Evolutionary conservation across 2,329 filamentous ascomycete genomes (phyloP), one percentile per base, ranked within the genome.

Genomic region (Trichoderma sp.): DNA sequence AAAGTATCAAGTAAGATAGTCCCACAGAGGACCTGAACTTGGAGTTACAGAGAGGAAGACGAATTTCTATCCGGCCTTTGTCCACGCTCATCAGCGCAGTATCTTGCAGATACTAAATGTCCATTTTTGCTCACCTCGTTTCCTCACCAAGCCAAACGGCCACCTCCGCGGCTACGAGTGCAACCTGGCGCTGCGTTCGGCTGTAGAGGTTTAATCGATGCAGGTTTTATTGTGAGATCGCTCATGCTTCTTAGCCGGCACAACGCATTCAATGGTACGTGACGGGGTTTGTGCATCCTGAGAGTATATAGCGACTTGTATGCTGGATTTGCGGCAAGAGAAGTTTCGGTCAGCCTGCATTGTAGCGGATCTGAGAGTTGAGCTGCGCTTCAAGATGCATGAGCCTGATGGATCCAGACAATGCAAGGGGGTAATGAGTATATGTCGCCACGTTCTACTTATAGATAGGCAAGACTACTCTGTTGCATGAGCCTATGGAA

Each of bases 171-270:
- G 21, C 55, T 16, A 37, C 59, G 16, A 52, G 64, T 67, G 55
- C 55, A 8, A 67, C 55, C 21, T 67, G 21, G 64, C 55, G 64
- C 64, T 52, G 27, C 53, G 37, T 57, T 66, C 37, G 37, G 62
- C 29, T 66, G n/a, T 49, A 13, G 19, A 66, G 19, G 62, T 57
- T 53, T 57, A 37, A 49, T 66, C 37, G 37, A 66, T 58, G 14
- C 53, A 57, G 21, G 37, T 67, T 11, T 40, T 40, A 67, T 67
- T 55, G 37, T 52, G 40, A 67, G 64, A 58, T 67, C 55, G 53
- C 11, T 40, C 40, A 49, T 35, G 29, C 40, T 52, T 31, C n/a
- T 67, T 16, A 37, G 16, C 29, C 40, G 37, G 16, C 40, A 40
- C 16, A 58, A 37, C 16, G 29, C 40, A 58, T 57, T 14, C 5